phyloP scores from a whole-genome alignment of 768 basidiomycete species.

The Brasilioporus rufonigricans region DNA sequence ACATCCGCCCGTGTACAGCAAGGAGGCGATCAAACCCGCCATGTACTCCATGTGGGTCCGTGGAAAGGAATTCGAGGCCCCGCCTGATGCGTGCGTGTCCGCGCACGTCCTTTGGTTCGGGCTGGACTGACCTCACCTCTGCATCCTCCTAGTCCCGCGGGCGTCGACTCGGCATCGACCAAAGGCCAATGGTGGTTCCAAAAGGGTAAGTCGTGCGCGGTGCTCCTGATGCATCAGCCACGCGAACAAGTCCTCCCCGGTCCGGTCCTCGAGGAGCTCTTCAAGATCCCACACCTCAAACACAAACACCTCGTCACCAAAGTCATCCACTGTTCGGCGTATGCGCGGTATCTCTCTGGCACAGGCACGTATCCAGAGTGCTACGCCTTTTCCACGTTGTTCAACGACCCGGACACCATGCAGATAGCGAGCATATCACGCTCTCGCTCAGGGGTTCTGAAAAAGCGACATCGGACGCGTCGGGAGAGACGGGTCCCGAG shows the following conservation, averaged over 20 bases:
- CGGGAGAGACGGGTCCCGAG: too few species aligned
- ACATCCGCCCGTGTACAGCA: constrained; percentile 7
- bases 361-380: neutral
- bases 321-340: neutral
- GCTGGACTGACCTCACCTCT: neutral
- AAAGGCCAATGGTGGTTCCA: neutral
- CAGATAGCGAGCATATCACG: too few species aligned
- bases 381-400: too few species aligned
- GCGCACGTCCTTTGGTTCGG: too few species aligned
- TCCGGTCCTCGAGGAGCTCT: neutral
- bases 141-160: neutral
- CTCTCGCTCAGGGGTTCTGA: too few species aligned
- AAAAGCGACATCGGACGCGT: too few species aligned
- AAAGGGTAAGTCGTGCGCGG: neutral
- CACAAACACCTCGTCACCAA: neutral
- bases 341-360: neutral
- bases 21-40: neutral
- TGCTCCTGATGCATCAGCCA: neutral
- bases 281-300: neutral
- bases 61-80: constrained; percentile 9
- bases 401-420: too few species aligned
- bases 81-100: neutral
- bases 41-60: constrained; percentile 6
- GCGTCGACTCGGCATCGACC: neutral
- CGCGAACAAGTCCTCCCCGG: neutral